Conservation (phyloP, 2,329 filamentous ascomycete genomes). For the Paecilomyces variotii region DNA sequence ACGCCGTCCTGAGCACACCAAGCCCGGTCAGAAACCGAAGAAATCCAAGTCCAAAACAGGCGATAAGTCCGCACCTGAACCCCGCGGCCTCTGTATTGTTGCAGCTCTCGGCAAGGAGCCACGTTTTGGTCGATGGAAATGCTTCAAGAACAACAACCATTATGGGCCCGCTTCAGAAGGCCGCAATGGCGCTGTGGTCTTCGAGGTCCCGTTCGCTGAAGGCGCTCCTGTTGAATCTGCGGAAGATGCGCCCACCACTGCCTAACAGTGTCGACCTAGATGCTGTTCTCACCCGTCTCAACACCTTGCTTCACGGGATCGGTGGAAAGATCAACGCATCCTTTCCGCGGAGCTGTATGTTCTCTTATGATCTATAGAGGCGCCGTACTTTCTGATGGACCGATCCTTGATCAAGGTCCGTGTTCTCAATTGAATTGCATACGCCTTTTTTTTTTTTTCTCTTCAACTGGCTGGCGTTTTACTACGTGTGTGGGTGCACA, state of each 20-base stretch:
- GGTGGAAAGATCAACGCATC: neutral
- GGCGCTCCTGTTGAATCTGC: conserved; percentile 8
- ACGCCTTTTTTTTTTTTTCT: neutral
- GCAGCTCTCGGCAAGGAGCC: conserved; percentile 84
- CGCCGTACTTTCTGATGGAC: neutral
- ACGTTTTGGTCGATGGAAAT: conserved; percentile 73
- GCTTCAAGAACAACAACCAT: conserved; percentile 30
- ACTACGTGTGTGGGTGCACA: conserved; percentile 25
- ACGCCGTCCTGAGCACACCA: conserved; percentile 45
- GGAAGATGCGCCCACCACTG: neutral
- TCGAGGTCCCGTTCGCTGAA: conserved; percentile 58
- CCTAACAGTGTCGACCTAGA: neutral
- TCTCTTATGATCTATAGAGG: neutral
- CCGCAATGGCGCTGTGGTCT: conserved; percentile 78
- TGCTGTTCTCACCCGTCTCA: neutral
- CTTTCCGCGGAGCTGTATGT: neutral
- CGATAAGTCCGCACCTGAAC: conserved; percentile 33
- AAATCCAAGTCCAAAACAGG: conserved; percentile 16
- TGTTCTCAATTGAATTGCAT: neutral
- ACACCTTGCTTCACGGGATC: neutral
- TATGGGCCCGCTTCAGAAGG: conserved; percentile 37
- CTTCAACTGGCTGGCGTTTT: neutral
- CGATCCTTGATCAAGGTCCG: neutral
- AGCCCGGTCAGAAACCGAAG: conserved; percentile 12
- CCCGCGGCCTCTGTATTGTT: conserved; percentile 65